These are phyloP conservation scores for Vitis hybrid DNA, from an alignment of 177 flowering plant species.

Conservation along the genomic window DNA sequence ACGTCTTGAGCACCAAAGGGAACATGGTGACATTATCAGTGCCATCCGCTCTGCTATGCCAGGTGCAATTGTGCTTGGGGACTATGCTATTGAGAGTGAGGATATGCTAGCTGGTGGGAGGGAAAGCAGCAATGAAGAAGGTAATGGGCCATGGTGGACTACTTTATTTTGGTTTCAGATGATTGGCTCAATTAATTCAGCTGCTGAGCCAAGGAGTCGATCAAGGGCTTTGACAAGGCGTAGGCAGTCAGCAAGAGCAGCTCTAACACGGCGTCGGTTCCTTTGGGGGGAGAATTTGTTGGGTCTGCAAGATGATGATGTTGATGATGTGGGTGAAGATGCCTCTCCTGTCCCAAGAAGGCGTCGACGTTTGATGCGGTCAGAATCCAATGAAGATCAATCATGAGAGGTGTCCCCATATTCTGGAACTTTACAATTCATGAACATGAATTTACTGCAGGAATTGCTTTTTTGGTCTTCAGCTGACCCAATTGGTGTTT, in stretches of 20 bases:
- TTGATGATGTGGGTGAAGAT: slow-evolving; percentile 45
- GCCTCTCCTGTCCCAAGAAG: slow-evolving; percentile 55
- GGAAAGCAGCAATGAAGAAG: slow-evolving; percentile 38
- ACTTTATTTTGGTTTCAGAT: slow-evolving; percentile 73
- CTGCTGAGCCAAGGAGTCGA: slow-evolving; percentile 46
- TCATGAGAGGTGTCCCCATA: slow-evolving; percentile 18
- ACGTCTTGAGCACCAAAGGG: slow-evolving; percentile 75
- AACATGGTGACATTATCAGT: slow-evolving; percentile 80
- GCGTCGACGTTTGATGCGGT: slow-evolving; percentile 58
- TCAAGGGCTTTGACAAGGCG: slow-evolving; percentile 70
- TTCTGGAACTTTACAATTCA: slow-evolving; percentile 5
- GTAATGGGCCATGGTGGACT: slow-evolving; percentile 52
- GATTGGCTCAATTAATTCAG: slow-evolving; percentile 54
- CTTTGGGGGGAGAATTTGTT: slow-evolving; percentile 88
- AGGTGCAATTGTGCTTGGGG: slow-evolving; percentile 83
- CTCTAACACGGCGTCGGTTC: slow-evolving; percentile 50
- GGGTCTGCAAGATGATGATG: slow-evolving; percentile 68
- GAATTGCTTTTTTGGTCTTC: not conserved
- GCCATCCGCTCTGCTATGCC: slow-evolving; percentile 87
- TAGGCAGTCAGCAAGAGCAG: slow-evolving; percentile 47
- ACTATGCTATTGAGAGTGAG: slow-evolving; percentile 78
- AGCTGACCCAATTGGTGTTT: slow-evolving; percentile 10
- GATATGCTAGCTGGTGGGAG: slow-evolving; percentile 49
- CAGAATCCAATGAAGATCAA: slow-evolving; percentile 57
- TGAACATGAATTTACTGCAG: too few relatives aligned